phyloP scores from a whole-genome alignment of 192 early-diverging fungal genomes.

The Rhizophagus clarus region DNA sequence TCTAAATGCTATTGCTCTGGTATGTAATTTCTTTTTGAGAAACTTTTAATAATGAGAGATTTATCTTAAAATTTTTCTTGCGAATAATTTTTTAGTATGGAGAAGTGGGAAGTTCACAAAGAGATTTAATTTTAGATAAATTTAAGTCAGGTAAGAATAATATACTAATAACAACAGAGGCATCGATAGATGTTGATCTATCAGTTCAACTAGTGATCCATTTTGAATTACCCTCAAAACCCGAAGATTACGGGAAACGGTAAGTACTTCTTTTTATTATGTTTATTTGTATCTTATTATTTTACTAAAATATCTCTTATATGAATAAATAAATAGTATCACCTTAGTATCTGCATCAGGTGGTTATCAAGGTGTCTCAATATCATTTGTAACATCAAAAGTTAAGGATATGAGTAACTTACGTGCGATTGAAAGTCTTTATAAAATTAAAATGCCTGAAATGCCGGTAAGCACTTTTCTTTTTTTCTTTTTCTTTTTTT shows the following conservation, averaged over 20 bases:
- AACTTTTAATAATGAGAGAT: neutral
- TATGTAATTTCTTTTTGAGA: neutral
- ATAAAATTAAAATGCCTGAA: conserved; percentile 13
- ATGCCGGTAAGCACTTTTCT: neutral
- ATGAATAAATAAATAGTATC: neutral
- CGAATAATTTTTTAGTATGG: conserved; percentile 63
- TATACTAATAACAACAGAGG: conserved; percentile 97
- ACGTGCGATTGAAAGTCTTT: conserved; percentile 6
- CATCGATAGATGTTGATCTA: conserved; percentile 99
- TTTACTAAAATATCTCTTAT: neutral
- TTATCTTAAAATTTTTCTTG: neutral
- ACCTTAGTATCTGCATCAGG: neutral
- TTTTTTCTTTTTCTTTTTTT: too few relatives aligned
- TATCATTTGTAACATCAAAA: conserved; percentile 12
- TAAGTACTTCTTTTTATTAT: neutral
- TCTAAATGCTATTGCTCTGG: conserved; percentile 97
- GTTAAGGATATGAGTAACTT: neutral
- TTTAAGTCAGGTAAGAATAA: conserved; percentile 97
- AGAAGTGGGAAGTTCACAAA: conserved; percentile 97
- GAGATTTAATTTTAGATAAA: conserved; percentile 98
- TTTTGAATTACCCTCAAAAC: neutral
- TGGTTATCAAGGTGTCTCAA: neutral
- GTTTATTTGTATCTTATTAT: neutral
- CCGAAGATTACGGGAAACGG: conserved; percentile 4
- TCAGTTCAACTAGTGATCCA: conserved; percentile 12